These are phyloP conservation scores for Aspergillus bertholletiae DNA, from an alignment of 495 filamentous ascomycete species.

Conservation along the genomic window DNA sequence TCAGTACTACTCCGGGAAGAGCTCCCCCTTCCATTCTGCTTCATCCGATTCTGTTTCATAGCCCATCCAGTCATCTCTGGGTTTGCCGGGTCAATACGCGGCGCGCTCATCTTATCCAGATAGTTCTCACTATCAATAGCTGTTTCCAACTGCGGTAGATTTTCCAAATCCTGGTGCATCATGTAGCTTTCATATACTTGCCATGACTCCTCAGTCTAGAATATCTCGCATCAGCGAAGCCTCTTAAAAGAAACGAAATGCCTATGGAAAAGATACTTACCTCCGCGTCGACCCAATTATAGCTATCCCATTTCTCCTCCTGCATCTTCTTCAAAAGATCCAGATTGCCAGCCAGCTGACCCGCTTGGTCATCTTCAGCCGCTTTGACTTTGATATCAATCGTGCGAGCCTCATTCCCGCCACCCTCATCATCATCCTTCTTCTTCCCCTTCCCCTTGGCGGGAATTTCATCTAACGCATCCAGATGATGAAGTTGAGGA, in stretches of 20 bases:
- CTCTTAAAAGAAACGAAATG: not conserved
- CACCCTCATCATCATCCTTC: conserved; percentile 45
- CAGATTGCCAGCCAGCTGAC: conserved; percentile 45
- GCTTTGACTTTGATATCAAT: conserved; percentile 68
- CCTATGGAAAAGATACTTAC: conserved; percentile 37
- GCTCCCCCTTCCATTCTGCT: conserved; percentile 20
- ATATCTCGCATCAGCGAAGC: conserved; percentile 14
- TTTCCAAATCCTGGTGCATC: conserved; percentile 50
- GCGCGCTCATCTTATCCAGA: conserved; percentile 63
- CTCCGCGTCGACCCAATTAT: conserved; percentile 68
- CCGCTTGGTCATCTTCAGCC: conserved; percentile 51
- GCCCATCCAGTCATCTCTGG: conserved; percentile 49
- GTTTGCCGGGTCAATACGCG: conserved; percentile 50
- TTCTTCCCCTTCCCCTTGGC: conserved; percentile 27
- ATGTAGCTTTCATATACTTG: conserved; percentile 56
- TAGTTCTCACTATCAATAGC: conserved; percentile 55
- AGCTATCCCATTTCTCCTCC: conserved; percentile 63
- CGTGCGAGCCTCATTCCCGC: conserved; percentile 53
- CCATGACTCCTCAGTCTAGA: conserved; percentile 58
- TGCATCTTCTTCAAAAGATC: conserved; percentile 57
- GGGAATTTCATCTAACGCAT: conserved; percentile 57
- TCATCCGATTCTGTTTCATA: conserved; percentile 47
- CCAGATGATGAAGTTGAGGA: conserved; percentile 72
- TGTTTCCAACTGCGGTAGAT: conserved; percentile 47
- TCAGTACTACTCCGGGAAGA: conserved; percentile 19